These are phyloP conservation scores for Backusella australiensis DNA, from an alignment of 192 early-diverging fungal genomes.

Conservation along the genomic window DNA sequence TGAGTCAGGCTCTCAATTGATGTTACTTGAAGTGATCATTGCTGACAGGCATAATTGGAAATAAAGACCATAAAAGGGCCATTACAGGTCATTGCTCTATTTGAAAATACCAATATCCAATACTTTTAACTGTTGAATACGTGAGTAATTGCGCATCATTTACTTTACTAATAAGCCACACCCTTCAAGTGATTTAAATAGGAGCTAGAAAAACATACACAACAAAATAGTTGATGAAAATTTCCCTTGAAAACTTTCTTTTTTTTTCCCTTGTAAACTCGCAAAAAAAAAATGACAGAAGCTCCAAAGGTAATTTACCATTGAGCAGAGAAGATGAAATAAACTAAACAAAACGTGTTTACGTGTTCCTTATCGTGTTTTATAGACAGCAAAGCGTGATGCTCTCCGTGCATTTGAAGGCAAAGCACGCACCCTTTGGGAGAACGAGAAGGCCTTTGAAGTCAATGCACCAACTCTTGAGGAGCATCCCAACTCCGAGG, in stretches of 20 bases:
- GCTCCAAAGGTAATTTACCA: conserved; percentile 21
- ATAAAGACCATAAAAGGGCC: not conserved
- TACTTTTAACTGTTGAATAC: not conserved
- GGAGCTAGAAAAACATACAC: not conserved
- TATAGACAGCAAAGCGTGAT: conserved; percentile 77
- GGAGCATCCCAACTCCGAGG: conserved; percentile 42
- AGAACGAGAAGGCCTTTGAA: conserved; percentile 75
- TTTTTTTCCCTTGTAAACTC: not conserved
- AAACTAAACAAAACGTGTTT: not conserved
- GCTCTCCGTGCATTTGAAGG: conserved; percentile 72
- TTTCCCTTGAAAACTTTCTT: not conserved
- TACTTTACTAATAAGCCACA: not conserved
- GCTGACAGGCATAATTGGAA: not conserved
- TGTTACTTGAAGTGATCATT: not conserved
- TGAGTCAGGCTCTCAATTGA: not conserved
- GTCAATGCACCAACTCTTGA: conserved; percentile 77
- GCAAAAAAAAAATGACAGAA: conserved; percentile 9
- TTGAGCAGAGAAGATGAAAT: not conserved
- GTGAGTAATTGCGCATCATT: not conserved
- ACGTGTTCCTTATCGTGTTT: not conserved
- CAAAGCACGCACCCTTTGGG: conserved; percentile 78
- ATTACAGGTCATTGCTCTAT: not conserved
- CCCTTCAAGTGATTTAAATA: not conserved
- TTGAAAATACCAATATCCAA: not conserved
- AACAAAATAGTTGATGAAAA: not conserved